A percentile compares a stretch with the other conserved stretches of the same genome.
phyloP scores from a whole-genome alignment of 805 yeast species.

The Zygosaccharomyces lentus region DNA sequence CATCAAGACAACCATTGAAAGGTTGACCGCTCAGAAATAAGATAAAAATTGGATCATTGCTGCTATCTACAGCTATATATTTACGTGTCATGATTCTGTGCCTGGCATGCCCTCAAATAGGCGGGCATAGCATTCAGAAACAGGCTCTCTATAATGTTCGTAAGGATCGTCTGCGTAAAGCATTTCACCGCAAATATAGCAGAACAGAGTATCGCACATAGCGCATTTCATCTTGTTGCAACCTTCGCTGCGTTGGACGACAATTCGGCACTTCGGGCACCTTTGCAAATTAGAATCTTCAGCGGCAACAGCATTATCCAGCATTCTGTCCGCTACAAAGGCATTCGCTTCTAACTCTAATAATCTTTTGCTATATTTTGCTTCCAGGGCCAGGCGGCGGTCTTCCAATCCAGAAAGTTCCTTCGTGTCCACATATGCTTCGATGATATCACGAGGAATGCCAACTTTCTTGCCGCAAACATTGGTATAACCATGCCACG shows the following conservation, averaged over 20 bases:
- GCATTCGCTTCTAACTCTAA: slow-evolving; percentile 43
- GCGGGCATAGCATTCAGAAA: slow-evolving; percentile 44
- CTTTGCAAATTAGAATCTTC: slow-evolving; percentile 41
- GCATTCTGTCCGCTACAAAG: slow-evolving; percentile 44
- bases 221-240: slow-evolving; percentile 61
- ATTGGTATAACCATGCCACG: slow-evolving; percentile 57
- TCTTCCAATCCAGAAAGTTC: slow-evolving; percentile 30
- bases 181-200: slow-evolving; percentile 49
- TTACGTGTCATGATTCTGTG: slow-evolving; percentile 16
- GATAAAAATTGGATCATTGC: not conserved
- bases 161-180: slow-evolving; percentile 44
- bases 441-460: slow-evolving; percentile 32
- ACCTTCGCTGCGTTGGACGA: slow-evolving; percentile 54
- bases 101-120: slow-evolving; percentile 52
- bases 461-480: slow-evolving; percentile 40
- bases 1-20: slow-evolving; percentile 28
- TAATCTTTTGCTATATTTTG: slow-evolving; percentile 43
- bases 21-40: slow-evolving; percentile 15
- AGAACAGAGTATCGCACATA: slow-evolving; percentile 46
- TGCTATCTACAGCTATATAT: not conserved
- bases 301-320: slow-evolving; percentile 42
- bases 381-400: slow-evolving; percentile 36
- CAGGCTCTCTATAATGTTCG: slow-evolving; percentile 44
- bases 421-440: slow-evolving; percentile 36
- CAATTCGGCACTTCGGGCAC: slow-evolving; percentile 51